Percentiles rank a stretch among this genome's conserved stretches.
Conservation (phyloP, 305 asterid species). For the Rubia occidens region DNA sequence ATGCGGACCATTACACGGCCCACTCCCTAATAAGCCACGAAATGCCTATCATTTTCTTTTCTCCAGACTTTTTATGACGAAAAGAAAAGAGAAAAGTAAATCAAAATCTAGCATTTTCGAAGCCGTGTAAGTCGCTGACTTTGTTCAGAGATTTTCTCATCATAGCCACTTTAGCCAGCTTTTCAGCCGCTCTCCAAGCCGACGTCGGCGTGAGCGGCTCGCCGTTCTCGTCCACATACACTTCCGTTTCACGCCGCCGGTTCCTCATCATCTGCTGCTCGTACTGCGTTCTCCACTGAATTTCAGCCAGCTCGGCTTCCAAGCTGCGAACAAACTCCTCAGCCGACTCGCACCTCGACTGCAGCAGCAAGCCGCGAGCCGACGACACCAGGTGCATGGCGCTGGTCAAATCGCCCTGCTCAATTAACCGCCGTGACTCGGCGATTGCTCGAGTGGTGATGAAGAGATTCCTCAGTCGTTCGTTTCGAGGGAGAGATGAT, state of each 20-base stretch:
- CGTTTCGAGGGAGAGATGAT: slow-evolving; percentile 40
- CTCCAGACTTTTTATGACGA: too few species aligned
- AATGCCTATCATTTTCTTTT: background rate
- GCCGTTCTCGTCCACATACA: slow-evolving; percentile 47
- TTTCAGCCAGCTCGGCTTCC: slow-evolving; percentile 64
- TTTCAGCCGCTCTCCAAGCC: slow-evolving; percentile 73
- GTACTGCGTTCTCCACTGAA: slow-evolving; percentile 43
- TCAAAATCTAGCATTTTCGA: slow-evolving; percentile 87
- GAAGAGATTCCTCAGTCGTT: slow-evolving; percentile 57
- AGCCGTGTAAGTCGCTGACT: slow-evolving; percentile 80
- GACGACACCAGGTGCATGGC: slow-evolving; percentile 63
- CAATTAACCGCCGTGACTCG: slow-evolving; percentile 60
- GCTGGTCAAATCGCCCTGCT: slow-evolving; percentile 47
- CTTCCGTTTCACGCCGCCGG: slow-evolving; percentile 33
- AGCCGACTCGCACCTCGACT: slow-evolving; percentile 37
- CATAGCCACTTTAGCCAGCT: slow-evolving; percentile 50
- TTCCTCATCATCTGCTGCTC: slow-evolving; percentile 17
- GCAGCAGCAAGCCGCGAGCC: slow-evolving; percentile 54
- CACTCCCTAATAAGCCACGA: slow-evolving; percentile 2
- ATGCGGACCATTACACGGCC: slow-evolving; percentile 16
- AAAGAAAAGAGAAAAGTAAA: background rate
- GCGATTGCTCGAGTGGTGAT: slow-evolving; percentile 68
- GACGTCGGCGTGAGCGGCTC: slow-evolving; percentile 76
- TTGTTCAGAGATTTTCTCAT: slow-evolving; percentile 45
- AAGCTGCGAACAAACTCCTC: slow-evolving; percentile 40